Percentiles rank a stretch among this genome's conserved stretches.
These are phyloP conservation scores for Komagataella phaffii DNA, from an alignment of 805 yeast genomes.

Conservation along the genomic window DNA sequence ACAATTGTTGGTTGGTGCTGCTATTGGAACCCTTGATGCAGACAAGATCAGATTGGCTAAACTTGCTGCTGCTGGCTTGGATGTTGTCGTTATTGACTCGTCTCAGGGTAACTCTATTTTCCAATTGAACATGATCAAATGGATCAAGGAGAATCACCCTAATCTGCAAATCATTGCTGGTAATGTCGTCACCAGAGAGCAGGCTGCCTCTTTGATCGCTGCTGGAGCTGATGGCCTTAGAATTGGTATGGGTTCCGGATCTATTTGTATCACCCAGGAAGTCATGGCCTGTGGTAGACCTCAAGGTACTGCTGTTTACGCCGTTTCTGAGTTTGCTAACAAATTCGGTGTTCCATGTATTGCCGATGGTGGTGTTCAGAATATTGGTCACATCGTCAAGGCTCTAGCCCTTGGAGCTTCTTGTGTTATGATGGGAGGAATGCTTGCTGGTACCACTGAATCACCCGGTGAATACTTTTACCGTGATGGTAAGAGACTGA, in stretches of 20 bases:
- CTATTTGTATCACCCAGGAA: slow-evolving; percentile 98
- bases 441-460: slow-evolving; percentile 96
- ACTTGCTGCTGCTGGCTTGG: slow-evolving; percentile 92
- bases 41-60: slow-evolving; percentile 75
- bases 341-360: slow-evolving; percentile 96
- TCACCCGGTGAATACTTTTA: slow-evolving; percentile 97
- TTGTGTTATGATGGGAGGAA: slow-evolving; percentile 98
- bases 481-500: slow-evolving; percentile 96
- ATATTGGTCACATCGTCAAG: slow-evolving; percentile 96
- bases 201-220: slow-evolving; percentile 87
- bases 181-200: slow-evolving; percentile 97
- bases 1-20: slow-evolving; percentile 97
- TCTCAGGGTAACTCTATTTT: slow-evolving; percentile 95
- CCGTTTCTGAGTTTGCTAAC: slow-evolving; percentile 86
- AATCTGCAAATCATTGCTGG: slow-evolving; percentile 88
- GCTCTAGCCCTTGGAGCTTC: slow-evolving; percentile 96
- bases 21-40: slow-evolving; percentile 86
- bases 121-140: slow-evolving; percentile 88
- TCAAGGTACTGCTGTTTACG: slow-evolving; percentile 97
- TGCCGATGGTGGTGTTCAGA: slow-evolving; percentile 98
- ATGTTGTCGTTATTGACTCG: slow-evolving; percentile 90
- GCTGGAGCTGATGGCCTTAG: slow-evolving; percentile 98
- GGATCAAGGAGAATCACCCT: slow-evolving; percentile 74
- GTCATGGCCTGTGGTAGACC: slow-evolving; percentile 99
- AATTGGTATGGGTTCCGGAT: slow-evolving; percentile 99